These are phyloP conservation scores for Solanum bulbocastanum DNA, from an alignment of 257 asterid species.

Conservation along the genomic window DNA sequence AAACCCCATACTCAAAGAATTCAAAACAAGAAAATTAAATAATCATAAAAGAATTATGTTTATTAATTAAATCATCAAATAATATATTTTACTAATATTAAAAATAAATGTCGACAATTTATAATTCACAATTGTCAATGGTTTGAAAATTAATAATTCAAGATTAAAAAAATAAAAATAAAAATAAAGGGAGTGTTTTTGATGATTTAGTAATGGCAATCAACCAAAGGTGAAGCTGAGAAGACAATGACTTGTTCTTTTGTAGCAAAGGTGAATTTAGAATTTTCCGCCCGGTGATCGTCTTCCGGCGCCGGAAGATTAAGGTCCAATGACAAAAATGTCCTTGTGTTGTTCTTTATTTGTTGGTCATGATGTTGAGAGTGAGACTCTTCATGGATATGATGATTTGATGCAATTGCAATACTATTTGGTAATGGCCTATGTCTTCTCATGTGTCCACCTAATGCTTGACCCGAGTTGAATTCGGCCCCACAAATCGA, in stretches of 20 bases:
- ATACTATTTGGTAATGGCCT: slow-evolving; percentile 35
- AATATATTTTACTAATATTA: background rate
- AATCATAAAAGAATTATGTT: slow-evolving; percentile 3
- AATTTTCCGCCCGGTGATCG: slow-evolving; percentile 20
- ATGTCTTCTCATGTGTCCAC: slow-evolving; percentile 98
- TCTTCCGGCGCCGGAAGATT: slow-evolving; percentile 89
- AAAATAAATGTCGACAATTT: slow-evolving; percentile 1
- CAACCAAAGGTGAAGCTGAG: slow-evolving; percentile 64
- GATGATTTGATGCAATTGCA: background rate
- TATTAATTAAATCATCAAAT: background rate
- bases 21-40: background rate
- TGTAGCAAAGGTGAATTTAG: slow-evolving; percentile 39
- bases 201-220: slow-evolving; percentile 51
- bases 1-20: background rate
- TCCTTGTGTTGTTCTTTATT: slow-evolving; percentile 39
- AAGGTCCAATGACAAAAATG: slow-evolving; percentile 58
- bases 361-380: slow-evolving; percentile 4
- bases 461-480: slow-evolving; percentile 83
- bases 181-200: slow-evolving; percentile 11
- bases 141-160: background rate
- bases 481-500: slow-evolving; percentile 82
- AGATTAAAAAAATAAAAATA: background rate
- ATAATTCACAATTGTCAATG: slow-evolving; percentile 22
- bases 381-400: background rate
- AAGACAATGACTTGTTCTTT: slow-evolving; percentile 65